Evolutionary conservation across 2,329 filamentous ascomycete species (phyloP), one percentile per base, ranked within the genome.

Genomic region (Talaromyces islandicus): DNA sequence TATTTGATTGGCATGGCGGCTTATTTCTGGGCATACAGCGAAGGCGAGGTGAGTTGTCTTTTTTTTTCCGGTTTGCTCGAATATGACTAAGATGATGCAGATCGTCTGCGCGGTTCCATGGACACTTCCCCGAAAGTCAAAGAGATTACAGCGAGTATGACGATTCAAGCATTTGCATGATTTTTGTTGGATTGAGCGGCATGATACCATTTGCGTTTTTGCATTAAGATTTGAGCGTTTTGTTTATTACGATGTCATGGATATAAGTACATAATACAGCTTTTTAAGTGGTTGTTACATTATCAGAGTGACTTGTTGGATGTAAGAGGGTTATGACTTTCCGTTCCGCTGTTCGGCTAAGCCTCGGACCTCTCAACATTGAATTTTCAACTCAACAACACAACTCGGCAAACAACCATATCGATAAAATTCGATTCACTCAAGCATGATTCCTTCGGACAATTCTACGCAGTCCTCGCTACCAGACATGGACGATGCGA

Each of bases 11-110:
- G 88, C 21, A 87, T 95, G 78, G 81, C 80, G 7, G 88, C 94
- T 14, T 99, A 97, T 76, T 96, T 97, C 69, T 97, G 92, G 92
- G 94, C 91, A 1, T 97, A 95, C 70, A 94, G 89, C 69, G 93
- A 99, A 76, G 94, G 94, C 76, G 94, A 99, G 88, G 92, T 96
- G 77, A 72, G 88, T 1, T 56, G 27, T 32, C 32, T 55, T 32
- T n/a, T 3, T 25, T 25, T 62, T 61, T 14, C 48, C 54, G 24
- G 32, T 59, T 53, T 62, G 7, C 7, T 12, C 46, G 60, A 60
- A n/a, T 38, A 38, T 69, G 60, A 68, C 54, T 57, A 9, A 61
- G 35, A 5, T 2, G 11, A 29, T 17, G 5, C 59, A 89, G 86
- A 83, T 88, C 60, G 84, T 90, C 59, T 89, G 87, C 71, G 79